Evolutionary conservation across 331 rosid species (phyloP), one percentile per base, ranked within the genome.

Genomic region (Malus hybrid): DNA sequence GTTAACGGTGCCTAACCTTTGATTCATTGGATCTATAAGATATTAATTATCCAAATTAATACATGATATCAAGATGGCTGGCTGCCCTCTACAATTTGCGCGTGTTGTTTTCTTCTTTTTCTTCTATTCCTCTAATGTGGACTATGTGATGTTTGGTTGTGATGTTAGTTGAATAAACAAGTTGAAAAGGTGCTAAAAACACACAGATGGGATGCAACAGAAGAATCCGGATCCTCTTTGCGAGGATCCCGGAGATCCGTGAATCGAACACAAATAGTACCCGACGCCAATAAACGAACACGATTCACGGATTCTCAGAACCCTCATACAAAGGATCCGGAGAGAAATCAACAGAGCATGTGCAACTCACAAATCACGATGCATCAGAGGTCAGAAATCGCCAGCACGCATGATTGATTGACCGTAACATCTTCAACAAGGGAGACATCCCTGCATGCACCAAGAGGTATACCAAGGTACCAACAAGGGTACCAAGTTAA

Each of bases 221-320:
- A 36, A 36, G 11, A 36, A 36, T 36, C 44, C 11, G 44, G 44
- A 36, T 36, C 44, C 44, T 36, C 11, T 36, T 36, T 36, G 44
- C 2, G 1, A 39, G 46, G 4, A 10, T 2, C 0, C 12, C 1
- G 12, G 1, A 9, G 4, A 39, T 39, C 4, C 0, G 12, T 39
- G 11, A 39, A 39, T 36, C 1, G 4, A 39, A 39, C 12, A 39
- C 11, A 36, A 36, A 36, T 0, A 36, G 3, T 36, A 36, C 12
- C 12, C 0, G 0, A 36, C 44, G 12, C 8, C 11, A 0, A 36
- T 36, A 2, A 36, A 36, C 11, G 1, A 36, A 9, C 7, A 50
- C 3, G 3, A 50, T 15, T 50, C 8, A 39, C 4, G 4, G 1
- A 39, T 2, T 9, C 1, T 0, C 4, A 39, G 1, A 39, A 39